A percentile compares a stretch with the other conserved stretches of the same genome.
phyloP scores from a whole-genome alignment of 2,329 filamentous ascomycete species.

The Lachnellula suecica region DNA sequence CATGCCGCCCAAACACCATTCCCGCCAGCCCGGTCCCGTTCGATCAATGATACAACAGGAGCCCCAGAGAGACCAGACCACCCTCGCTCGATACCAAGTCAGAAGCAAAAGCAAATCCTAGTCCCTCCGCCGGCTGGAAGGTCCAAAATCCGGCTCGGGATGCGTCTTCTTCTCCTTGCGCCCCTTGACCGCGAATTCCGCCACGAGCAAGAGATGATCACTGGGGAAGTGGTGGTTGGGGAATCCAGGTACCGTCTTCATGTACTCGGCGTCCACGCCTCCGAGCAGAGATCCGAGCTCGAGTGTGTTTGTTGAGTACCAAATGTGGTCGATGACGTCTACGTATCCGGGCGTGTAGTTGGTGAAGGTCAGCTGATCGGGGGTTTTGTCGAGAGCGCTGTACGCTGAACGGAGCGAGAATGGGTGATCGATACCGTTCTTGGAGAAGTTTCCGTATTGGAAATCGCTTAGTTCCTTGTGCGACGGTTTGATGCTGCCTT shows the following conservation, averaged over 20 bases:
- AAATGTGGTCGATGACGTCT: constrained; percentile 94
- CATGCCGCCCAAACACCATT: constrained; percentile 18
- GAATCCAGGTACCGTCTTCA: constrained; percentile 69
- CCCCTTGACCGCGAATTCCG: constrained; percentile 68
- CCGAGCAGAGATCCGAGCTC: constrained; percentile 67
- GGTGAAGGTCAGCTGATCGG: constrained; percentile 85
- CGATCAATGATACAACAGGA: constrained; percentile 17
- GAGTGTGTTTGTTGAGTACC: constrained; percentile 82
- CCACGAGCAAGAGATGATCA: constrained; percentile 68
- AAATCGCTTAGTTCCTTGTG: constrained; percentile 79
- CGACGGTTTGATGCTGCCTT: constrained; percentile 73
- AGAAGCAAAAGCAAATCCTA: constrained; percentile 3
- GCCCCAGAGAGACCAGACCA: constrained; percentile 12
- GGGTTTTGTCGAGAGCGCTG: constrained; percentile 75
- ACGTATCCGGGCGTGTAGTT: constrained; percentile 96
- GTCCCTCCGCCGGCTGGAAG: constrained; percentile 27
- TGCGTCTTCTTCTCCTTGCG: constrained; percentile 45
- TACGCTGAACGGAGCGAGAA: constrained; percentile 94
- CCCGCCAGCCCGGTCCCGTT: neutral
- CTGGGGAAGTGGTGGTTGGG: constrained; percentile 75
- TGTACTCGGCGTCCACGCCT: constrained; percentile 69
- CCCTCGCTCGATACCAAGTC: constrained; percentile 1
- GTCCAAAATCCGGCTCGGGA: constrained; percentile 33
- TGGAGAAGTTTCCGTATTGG: constrained; percentile 91
- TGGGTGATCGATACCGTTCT: constrained; percentile 88